Evolutionary conservation across 176 grass and related monocot species (phyloP), one percentile per base, ranked within the genome.

Genomic region (Avena atlantica): DNA sequence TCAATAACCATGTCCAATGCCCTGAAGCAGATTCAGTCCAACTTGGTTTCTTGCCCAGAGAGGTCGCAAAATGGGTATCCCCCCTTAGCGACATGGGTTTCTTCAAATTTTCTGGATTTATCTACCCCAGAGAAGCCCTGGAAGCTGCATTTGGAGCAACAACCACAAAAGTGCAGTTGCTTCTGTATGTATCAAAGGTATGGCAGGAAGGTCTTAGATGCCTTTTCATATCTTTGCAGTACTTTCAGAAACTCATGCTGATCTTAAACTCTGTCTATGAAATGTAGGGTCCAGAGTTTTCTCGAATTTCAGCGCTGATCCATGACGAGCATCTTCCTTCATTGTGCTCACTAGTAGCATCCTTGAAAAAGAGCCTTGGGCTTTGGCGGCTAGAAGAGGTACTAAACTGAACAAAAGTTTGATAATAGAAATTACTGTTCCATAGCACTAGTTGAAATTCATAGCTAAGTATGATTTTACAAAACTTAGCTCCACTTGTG

Each of bases 41-140:
- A 60, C 95, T 97, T 85, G 95, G 95, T 87, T 97, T 97, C 85
- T 90, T 97, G 80, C 95, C 95, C 82, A 97, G 87, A 88, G 95
- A 97, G 50, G 90, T 92, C 34, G 93, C 93, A 13, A 93, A 95
- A 69, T 97, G 93, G 95, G 89, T 95, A 84, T 93, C 95, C 72
- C 89, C 95, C 85, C 95, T 97, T 73, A 90, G 91, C 80, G 93
- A 97, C 74, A 82, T 27, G 12, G 93, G 89, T n/a, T 88, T 97
- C 70, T 91, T 95, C 70, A 85, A 79, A 19, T 97, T 97, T 88
- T 97, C 95, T 82, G 95, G 89, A 84, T 97, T 95, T 83, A 89
- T 97, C 70, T 93, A 91, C 86, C 89, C 93, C 15, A 97, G 87
- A 85, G 93, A 97, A 91, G 91, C 87, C 67, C 70, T 93, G 23